Percentiles rank a stretch among this genome's conserved stretches.
Conservation (phyloP, 2,329 filamentous ascomycete genomes). For the Aspergillus persii region DNA sequence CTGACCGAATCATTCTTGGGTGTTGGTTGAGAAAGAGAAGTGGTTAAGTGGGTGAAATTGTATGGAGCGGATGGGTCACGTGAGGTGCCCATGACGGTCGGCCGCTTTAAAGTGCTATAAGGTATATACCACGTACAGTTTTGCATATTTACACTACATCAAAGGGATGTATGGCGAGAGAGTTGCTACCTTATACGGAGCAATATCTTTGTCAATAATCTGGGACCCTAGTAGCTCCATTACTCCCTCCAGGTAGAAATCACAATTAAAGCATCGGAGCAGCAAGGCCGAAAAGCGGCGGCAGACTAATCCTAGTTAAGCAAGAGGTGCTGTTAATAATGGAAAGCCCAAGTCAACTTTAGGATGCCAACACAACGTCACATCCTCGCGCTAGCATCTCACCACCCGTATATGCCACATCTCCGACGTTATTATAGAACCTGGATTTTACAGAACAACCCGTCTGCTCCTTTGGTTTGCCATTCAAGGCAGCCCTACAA, state of each 20-base stretch:
- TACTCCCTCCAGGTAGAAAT: no score
- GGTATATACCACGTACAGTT: no score
- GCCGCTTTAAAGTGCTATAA: background rate
- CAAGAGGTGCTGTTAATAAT: no score
- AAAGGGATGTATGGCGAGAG: no score
- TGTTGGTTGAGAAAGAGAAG: constrained; percentile 5
- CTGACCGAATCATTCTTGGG: constrained; percentile 2
- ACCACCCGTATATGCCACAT: background rate
- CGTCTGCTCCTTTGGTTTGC: background rate
- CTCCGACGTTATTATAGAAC: background rate
- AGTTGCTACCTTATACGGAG: no score
- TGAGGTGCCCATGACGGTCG: constrained; percentile 13
- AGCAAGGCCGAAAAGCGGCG: no score
- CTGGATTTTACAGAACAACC: background rate
- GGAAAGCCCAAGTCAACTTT: no score
- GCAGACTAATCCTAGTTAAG: no score
- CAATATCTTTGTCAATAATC: no score
- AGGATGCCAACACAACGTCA: background rate
- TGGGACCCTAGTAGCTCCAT: no score
- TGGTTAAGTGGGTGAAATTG: constrained; percentile 14
- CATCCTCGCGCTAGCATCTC: background rate
- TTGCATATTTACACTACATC: no score
- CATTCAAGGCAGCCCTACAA: background rate
- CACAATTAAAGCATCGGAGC: no score
- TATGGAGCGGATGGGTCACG: constrained; percentile 27